A percentile compares a stretch with the other conserved stretches of the same genome.
phyloP scores from a whole-genome alignment of 352 stramenopile genomes.

The Pythium brassicae region DNA sequence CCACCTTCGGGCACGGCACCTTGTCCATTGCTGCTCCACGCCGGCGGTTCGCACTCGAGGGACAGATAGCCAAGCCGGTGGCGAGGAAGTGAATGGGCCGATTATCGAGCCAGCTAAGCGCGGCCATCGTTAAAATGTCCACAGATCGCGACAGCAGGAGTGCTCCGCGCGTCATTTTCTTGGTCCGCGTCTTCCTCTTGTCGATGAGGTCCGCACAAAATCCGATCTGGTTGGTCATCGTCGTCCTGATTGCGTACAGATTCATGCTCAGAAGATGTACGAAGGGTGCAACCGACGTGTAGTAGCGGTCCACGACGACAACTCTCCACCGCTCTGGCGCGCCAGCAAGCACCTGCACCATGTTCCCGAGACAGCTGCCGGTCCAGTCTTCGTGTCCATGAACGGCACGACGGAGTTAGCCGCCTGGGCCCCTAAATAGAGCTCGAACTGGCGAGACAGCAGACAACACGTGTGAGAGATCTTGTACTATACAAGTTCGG shows the following conservation, averaged over 20 bases:
- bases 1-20: background rate
- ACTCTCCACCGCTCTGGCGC: too few relatives aligned
- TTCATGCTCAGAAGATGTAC: too few relatives aligned
- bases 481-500: background rate
- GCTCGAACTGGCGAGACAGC: too few relatives aligned
- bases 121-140: background rate
- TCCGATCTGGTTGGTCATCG: background rate
- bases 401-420: too few relatives aligned
- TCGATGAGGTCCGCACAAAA: background rate
- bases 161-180: background rate
- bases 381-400: too few relatives aligned
- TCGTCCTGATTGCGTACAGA: background rate
- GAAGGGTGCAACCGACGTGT: too few relatives aligned
- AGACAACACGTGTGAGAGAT: background rate
- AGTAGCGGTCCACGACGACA: too few relatives aligned
- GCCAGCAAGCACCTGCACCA: too few relatives aligned
- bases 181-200: background rate
- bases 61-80: background rate
- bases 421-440: too few relatives aligned
- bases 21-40: background rate
- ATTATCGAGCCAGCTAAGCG: background rate
- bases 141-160: background rate
- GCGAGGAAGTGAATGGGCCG: background rate
- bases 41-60: background rate
- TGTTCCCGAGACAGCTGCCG: too few relatives aligned